These are phyloP conservation scores for Debaryomyces sp. DNA, from an alignment of 1,139 yeast genomes.

Conservation along the genomic window DNA sequence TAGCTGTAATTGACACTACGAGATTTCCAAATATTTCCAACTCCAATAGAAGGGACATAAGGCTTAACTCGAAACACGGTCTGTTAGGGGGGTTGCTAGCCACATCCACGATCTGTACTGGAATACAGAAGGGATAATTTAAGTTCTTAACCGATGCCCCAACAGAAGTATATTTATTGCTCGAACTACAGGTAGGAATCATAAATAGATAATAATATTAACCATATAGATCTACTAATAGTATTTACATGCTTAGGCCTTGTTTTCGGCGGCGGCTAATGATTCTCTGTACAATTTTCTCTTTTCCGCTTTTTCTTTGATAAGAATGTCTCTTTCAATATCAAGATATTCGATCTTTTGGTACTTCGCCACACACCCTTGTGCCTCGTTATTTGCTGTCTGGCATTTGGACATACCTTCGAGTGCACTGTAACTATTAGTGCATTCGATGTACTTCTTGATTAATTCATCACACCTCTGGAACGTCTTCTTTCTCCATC, in stretches of 20 bases:
- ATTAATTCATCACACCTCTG: conserved; percentile 70
- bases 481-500: conserved; percentile 78
- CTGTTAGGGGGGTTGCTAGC: background rate
- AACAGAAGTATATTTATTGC: background rate
- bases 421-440: conserved; percentile 50
- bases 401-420: conserved; percentile 62
- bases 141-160: background rate
- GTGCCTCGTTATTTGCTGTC: conserved; percentile 31
- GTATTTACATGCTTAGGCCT: conserved; percentile 5
- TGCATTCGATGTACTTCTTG: conserved; percentile 46
- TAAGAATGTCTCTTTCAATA: conserved; percentile 65
- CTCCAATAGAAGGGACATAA: background rate
- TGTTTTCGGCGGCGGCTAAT: conserved; percentile 2
- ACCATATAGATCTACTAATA: background rate
- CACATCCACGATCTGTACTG: background rate
- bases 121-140: background rate
- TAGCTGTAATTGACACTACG: background rate
- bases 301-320: conserved; percentile 55
- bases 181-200: background rate
- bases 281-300: conserved; percentile 19
- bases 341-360: conserved; percentile 73
- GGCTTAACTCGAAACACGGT: background rate
- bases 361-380: conserved; percentile 64
- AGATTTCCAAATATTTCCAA: too few relatives aligned
- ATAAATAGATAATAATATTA: background rate